These are phyloP conservation scores for Agaricus bisporus DNA, from an alignment of 768 basidiomycete genomes.

Conservation along the genomic window DNA sequence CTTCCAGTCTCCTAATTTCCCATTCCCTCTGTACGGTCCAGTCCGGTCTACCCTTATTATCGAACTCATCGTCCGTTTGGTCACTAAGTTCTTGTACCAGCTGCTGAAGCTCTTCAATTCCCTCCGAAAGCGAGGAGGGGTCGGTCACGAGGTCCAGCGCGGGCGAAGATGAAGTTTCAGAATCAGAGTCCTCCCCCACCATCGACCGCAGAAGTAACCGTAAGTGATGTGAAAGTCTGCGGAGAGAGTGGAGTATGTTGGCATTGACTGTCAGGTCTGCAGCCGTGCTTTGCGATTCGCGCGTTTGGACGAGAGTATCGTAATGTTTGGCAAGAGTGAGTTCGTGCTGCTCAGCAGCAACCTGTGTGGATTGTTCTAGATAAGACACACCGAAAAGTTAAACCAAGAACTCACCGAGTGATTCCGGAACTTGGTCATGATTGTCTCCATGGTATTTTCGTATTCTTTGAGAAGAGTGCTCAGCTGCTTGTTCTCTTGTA, in stretches of 20 bases:
- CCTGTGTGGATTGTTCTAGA: constrained; percentile 33
- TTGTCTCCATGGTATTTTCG: constrained; percentile 88
- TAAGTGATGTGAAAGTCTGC: constrained; percentile 64
- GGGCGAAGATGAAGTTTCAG: constrained; percentile 6
- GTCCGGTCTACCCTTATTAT: constrained; percentile 45
- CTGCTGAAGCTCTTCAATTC: constrained; percentile 6
- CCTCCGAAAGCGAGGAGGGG: constrained; percentile 20
- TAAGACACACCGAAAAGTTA: neutral
- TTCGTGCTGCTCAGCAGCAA: constrained; percentile 90
- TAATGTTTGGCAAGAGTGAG: constrained; percentile 85
- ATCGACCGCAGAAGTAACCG: constrained; percentile 69
- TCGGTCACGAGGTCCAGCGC: constrained; percentile 20
- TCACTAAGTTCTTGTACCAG: constrained; percentile 28
- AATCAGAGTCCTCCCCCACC: constrained; percentile 56
- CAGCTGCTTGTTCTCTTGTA: constrained; percentile 95
- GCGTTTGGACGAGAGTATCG: constrained; percentile 68
- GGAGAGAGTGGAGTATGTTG: constrained; percentile 58
- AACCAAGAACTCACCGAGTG: constrained; percentile 62
- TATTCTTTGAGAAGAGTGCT: constrained; percentile 88
- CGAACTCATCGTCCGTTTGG: constrained; percentile 36
- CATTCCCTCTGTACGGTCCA: constrained; percentile 86
- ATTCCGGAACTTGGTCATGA: constrained; percentile 94
- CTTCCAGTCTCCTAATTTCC: constrained; percentile 77
- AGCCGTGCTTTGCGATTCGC: constrained; percentile 50
- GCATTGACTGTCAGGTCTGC: constrained; percentile 53